These are phyloP conservation scores for Lenwebbia sp. DNA, from an alignment of 345 rosid genomes.

Conservation along the genomic window DNA sequence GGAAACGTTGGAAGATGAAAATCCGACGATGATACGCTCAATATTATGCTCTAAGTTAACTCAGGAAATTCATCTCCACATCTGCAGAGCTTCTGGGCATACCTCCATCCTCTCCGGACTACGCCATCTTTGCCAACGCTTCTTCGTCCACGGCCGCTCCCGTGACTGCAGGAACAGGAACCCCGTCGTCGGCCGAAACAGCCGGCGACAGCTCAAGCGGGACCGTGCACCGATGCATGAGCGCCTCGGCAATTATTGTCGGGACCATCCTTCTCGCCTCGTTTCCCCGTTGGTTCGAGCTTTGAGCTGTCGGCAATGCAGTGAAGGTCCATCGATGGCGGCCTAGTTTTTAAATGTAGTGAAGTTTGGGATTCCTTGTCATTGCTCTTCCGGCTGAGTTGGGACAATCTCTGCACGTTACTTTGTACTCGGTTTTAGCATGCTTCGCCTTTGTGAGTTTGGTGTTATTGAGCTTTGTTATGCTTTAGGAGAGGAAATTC, in stretches of 20 bases:
- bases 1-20: too few relatives aligned
- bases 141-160: conserved; percentile 23
- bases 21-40: neutral
- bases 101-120: conserved; percentile 73
- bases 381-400: neutral
- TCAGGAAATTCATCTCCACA: neutral
- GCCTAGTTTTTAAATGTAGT: neutral
- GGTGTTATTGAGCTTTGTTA: neutral
- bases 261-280: conserved; percentile 8
- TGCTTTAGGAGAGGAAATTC: neutral
- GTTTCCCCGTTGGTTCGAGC: neutral
- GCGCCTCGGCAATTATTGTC: conserved; percentile 4
- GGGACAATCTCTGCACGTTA: neutral
- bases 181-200: conserved; percentile 3
- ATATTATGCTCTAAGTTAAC: neutral
- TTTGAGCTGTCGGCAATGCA: neutral
- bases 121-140: conserved; percentile 41
- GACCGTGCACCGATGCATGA: neutral
- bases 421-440: neutral
- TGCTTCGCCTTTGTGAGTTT: neutral
- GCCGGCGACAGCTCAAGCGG: conserved; percentile 7
- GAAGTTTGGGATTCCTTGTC: neutral
- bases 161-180: conserved; percentile 2
- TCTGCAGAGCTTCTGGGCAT: conserved; percentile 67
- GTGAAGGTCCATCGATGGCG: neutral